Conservation (phyloP, 164 flowering plant species). For the Aristolochia contorta region DNA sequence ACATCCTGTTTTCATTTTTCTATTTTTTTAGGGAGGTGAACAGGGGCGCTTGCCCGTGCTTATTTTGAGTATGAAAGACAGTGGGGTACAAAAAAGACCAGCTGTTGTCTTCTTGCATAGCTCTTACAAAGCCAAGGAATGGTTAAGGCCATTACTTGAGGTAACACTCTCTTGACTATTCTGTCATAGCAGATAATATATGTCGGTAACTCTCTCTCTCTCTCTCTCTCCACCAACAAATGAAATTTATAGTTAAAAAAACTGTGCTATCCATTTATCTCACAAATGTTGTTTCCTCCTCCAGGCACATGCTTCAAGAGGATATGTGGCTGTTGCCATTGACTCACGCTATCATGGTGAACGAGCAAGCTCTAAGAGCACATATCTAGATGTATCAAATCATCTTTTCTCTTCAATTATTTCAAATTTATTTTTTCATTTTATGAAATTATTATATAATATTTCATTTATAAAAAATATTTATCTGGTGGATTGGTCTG, state of each 20-base stretch:
- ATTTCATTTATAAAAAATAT: no score
- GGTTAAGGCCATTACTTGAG: slow-evolving; percentile 91
- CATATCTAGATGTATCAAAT: slow-evolving; percentile 60
- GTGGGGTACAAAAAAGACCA: slow-evolving; percentile 40
- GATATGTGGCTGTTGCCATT: slow-evolving; percentile 74
- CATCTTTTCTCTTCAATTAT: background rate
- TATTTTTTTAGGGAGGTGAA: slow-evolving; percentile 48
- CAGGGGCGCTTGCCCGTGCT: slow-evolving; percentile 88
- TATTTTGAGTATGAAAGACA: slow-evolving; percentile 60
- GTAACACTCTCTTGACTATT: slow-evolving; percentile 20
- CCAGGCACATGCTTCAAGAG: slow-evolving; percentile 95
- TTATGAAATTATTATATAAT: background rate
- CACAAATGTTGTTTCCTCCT: slow-evolving; percentile 10
- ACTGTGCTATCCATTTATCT: background rate
- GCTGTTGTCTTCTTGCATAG: slow-evolving; percentile 87
- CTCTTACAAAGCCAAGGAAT: slow-evolving; percentile 82
- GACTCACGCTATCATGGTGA: slow-evolving; percentile 99
- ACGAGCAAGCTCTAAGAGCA: slow-evolving; percentile 57
- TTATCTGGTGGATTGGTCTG: no score
- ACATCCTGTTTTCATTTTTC: background rate
- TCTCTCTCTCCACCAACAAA: no score
- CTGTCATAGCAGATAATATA: no score
- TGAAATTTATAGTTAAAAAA: no score
- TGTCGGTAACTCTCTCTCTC: background rate
- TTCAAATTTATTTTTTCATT: background rate